phyloP scores from a whole-genome alignment of 1,284 basidiomycete genomes.

The Malassezia slooffiae region DNA sequence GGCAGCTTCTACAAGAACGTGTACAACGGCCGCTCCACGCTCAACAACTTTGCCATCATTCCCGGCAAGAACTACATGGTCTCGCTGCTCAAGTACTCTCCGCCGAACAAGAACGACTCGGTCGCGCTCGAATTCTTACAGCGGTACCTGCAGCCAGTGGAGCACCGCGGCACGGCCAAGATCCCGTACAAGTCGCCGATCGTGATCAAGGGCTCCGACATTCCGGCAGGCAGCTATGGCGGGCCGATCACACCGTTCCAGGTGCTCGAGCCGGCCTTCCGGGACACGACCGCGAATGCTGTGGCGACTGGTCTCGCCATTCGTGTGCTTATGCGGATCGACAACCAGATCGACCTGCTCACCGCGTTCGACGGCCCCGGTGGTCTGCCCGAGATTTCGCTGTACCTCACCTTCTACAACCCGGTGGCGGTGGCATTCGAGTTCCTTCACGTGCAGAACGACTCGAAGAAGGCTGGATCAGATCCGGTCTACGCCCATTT shows the following conservation, averaged over 20 bases:
- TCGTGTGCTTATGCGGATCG: constrained; percentile 25
- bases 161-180: constrained; percentile 16
- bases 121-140: constrained; percentile 51
- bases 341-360: constrained; percentile 21
- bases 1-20: constrained; percentile 55
- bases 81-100: constrained; percentile 55
- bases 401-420: constrained; percentile 20
- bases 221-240: constrained; percentile 9
- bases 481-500: not conserved
- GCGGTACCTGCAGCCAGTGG: constrained; percentile 42
- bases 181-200: constrained; percentile 8
- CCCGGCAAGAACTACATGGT: constrained; percentile 54
- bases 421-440: constrained; percentile 18
- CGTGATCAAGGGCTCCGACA: constrained; percentile 10
- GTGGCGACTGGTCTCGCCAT: constrained; percentile 58
- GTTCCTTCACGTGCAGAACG: constrained; percentile 19
- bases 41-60: constrained; percentile 50
- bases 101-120: constrained; percentile 58
- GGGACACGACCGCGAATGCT: no score
- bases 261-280: constrained; percentile 54
- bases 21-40: constrained; percentile 45
- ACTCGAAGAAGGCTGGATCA: constrained; percentile 14
- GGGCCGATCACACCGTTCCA: constrained; percentile 57
- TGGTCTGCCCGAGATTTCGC: constrained; percentile 7
- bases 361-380: constrained; percentile 15